Evolutionary conservation across 352 stramenopile genomes (phyloP), one percentile per base, ranked within the genome.

Genomic region (Globisporangium carolinianum): DNA sequence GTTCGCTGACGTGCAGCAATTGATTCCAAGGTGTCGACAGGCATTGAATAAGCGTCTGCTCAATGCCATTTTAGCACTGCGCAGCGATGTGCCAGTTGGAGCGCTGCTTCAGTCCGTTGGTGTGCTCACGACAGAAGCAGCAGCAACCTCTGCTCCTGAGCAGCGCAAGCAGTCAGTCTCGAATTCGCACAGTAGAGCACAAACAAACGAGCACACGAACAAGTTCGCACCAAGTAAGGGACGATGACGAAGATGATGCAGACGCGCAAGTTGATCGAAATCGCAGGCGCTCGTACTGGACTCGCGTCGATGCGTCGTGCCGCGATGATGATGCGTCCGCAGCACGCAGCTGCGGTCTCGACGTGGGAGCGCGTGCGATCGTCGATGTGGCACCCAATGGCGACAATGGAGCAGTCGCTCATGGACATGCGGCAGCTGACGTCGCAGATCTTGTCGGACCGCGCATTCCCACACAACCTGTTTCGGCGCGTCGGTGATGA

Each of bases 291-390:
- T 50, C 47, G 48, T 10, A 11, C 39, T 10, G 54, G n/a, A 8
- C 17, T 48, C 11, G 8, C 4, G 9, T 39, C 37, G 24, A 6
- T 4, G 3, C 36, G 36, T 12, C 7, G 47, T 10, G 17, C 12
- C 0, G 8, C 41, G 5, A 14, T 9, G 8, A 37, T 14, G 47
- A 37, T 37, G 6, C n/a, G n/a, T n/a, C 46, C 24, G 47, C n/a
- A 60, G 15, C 54, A 39, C 18, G n/a, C 46, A 24, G 36, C 45
- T 36, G 86, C 83, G 72, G 78, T 89, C 61, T 85, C 81, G 7
- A 67, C 80, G 60, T 94, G 81, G 81, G 84, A 94, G 70, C 58
- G 87, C 41, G 84, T 91, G 47, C 84, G 78, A 39, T 79, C 82
- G 57, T 81, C 76, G 52, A 38, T 79, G 58, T 94, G 84, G 84